Conservation (phyloP, 2,329 filamentous ascomycete species). For the Penicillium sp. region DNA sequence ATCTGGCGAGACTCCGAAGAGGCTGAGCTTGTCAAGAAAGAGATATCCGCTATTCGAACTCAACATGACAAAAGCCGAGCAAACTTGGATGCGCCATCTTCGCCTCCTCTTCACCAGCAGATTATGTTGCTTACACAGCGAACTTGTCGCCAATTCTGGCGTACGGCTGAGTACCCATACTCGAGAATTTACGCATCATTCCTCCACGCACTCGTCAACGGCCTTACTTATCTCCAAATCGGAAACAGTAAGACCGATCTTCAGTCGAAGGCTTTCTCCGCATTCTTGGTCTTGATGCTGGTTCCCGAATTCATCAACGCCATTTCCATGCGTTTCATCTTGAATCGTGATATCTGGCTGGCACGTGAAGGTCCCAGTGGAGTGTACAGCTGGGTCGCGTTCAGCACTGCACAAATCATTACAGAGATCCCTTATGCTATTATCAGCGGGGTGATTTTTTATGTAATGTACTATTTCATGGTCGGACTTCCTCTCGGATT, state of each 20-base stretch:
- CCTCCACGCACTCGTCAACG: slow-evolving; percentile 68
- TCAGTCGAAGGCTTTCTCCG: slow-evolving; percentile 68
- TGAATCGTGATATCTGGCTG: slow-evolving; percentile 66
- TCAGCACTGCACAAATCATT: slow-evolving; percentile 66
- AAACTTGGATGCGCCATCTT: slow-evolving; percentile 29
- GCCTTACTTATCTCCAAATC: slow-evolving; percentile 69
- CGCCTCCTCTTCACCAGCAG: slow-evolving; percentile 55
- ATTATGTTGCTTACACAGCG: slow-evolving; percentile 64
- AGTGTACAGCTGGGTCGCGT: slow-evolving; percentile 70
- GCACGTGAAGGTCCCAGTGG: slow-evolving; percentile 66
- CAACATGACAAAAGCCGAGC: slow-evolving; percentile 43
- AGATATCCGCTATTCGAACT: slow-evolving; percentile 58
- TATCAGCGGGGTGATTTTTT: slow-evolving; percentile 62
- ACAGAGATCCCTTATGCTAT: slow-evolving; percentile 67
- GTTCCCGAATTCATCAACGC: slow-evolving; percentile 68
- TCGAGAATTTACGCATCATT: slow-evolving; percentile 68
- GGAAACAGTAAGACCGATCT: slow-evolving; percentile 64
- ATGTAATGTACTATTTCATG: slow-evolving; percentile 68
- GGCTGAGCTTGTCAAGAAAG: slow-evolving; percentile 54
- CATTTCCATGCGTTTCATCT: slow-evolving; percentile 68
- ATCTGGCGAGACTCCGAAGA: slow-evolving; percentile 65
- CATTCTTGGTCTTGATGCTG: slow-evolving; percentile 60
- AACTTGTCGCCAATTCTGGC: slow-evolving; percentile 68
- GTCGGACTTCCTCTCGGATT: slow-evolving; percentile 64
- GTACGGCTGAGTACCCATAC: slow-evolving; percentile 70